Base-by-base conservation (phyloP, 2,329 filamentous ascomycete species). In the Paradendryphiella salina region DNA sequence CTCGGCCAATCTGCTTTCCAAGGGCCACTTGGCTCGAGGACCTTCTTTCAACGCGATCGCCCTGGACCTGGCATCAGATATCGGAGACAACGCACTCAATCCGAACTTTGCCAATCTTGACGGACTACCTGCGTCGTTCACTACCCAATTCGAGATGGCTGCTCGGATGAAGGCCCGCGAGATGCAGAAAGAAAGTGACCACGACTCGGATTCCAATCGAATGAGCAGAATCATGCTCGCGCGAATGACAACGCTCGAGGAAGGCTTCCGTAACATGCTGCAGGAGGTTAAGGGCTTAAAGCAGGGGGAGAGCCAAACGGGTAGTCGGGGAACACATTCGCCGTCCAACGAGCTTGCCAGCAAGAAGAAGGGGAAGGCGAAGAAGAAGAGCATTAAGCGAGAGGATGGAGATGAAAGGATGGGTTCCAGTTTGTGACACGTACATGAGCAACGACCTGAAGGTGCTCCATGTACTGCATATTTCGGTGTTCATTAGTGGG, bases 181-280 rank as follows among this genome's bases (percentile, higher is more conserved):
- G 37, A 58, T 62, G 29, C 56, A 55, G 14, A 62, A 63, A 31
- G 50, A 46, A 8, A 64, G 56, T 14, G 65, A 69, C 23, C 61
- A 58, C 10, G 64, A 70, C 14, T 69, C 69, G 1, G 71, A 73
- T n/a, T 65, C 59, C 10, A 71, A 67, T 10, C 63, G 69, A 31
- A 72, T 88, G 66, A 82, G 86, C 60, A 83, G 90, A 48, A 81
- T 96, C 37, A 88, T 96, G 73, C 78, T 96, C 37, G 90, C 90
- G 7, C 81, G 90, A 28, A 96, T 96, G 90, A 94, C 94, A 71
- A 93, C 88, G 6, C 80, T 97, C 2, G 92, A 97, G 70, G 90
- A 96, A 73, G 88, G 91, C 11, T 93, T 97, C 71, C 82, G 88
- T 2, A 90, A 96, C 52, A 86, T 96, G n/a, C 83, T 91, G 49